Evolutionary conservation across 2,329 filamentous ascomycete genomes (phyloP).

Genomic region (Leptographium lundbergii): DNA sequence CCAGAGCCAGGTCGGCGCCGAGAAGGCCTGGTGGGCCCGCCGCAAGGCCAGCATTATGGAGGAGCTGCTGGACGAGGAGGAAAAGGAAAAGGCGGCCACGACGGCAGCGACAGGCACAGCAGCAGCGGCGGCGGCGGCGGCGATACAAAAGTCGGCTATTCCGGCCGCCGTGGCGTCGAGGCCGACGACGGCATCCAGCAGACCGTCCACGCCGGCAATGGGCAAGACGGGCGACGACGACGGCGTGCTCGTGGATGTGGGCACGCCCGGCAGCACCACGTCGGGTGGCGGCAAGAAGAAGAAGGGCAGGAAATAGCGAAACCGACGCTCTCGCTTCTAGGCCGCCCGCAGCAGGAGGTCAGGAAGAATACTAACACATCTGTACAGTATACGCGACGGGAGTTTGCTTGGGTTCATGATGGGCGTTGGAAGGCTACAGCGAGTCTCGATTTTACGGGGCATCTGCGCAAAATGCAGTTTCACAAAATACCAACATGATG

Average conservation of each 20-base stretch:
- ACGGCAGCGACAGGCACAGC: neutral
- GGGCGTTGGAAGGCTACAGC: neutral
- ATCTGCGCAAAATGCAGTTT: neutral
- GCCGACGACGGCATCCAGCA: slow-evolving; percentile 19
- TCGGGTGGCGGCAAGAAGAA: slow-evolving; percentile 38
- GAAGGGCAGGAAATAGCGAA: slow-evolving; percentile 47
- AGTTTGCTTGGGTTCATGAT: neutral
- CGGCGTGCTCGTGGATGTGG: slow-evolving; percentile 60
- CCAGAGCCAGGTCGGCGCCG: slow-evolving; percentile 54
- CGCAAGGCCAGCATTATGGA: slow-evolving; percentile 59
- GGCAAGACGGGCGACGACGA: slow-evolving; percentile 44
- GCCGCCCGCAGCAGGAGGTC: too few relatives aligned
- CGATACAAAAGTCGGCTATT: neutral
- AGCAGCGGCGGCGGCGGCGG: too few relatives aligned
- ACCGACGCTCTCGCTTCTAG: neutral
- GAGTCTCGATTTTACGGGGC: neutral
- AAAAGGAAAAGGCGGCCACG: slow-evolving; percentile 36
- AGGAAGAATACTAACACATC: neutral
- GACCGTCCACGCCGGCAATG: slow-evolving; percentile 12
- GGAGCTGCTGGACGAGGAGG: slow-evolving; percentile 76
- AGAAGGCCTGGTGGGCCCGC: slow-evolving; percentile 90
- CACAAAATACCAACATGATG: too few relatives aligned
- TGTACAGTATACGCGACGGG: neutral
- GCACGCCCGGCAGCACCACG: slow-evolving; percentile 5
- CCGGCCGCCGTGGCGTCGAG: neutral